A percentile compares a stretch with the other conserved stretches of the same genome.
Conservation (phyloP, 352 stramenopile genomes). For the Phytopythium ostracodes region DNA sequence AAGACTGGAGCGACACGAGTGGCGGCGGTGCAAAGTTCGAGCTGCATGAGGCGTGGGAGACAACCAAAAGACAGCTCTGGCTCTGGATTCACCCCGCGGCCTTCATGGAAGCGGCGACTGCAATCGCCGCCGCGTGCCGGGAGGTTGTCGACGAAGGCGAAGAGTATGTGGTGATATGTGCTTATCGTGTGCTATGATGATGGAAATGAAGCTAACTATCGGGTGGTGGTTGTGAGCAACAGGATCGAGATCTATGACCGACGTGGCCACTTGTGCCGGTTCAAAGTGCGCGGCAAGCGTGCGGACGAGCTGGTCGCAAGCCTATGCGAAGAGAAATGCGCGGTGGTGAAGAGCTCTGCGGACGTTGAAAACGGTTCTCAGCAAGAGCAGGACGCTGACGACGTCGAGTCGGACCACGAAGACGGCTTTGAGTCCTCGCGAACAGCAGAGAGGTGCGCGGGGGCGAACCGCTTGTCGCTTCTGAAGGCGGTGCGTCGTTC, state of each 20-base stretch:
- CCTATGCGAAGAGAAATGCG: conserved; percentile 12
- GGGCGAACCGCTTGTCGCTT: conserved; percentile 14
- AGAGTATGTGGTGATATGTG: conserved; percentile 9
- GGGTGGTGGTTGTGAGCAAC: not conserved
- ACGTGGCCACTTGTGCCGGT: conserved; percentile 52
- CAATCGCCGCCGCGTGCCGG: conserved; percentile 51
- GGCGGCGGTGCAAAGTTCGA: conserved; percentile 16
- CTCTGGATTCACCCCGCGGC: conserved; percentile 75
- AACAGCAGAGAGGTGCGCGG: conserved; percentile 6
- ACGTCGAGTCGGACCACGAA: conserved; percentile 40
- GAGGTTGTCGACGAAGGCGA: conserved; percentile 34
- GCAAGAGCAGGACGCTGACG: conserved; percentile 13
- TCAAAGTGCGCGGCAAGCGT: conserved; percentile 59
- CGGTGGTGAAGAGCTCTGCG: not conserved
- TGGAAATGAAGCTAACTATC: not conserved
- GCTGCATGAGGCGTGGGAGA: conserved; percentile 35
- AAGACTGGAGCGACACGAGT: conserved; percentile 17
- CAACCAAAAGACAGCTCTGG: conserved; percentile 66
- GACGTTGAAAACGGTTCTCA: not conserved
- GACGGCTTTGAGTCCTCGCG: conserved; percentile 33
- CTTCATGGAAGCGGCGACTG: conserved; percentile 66
- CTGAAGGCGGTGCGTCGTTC: not conserved
- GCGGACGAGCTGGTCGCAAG: conserved; percentile 31
- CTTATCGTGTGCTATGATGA: not conserved
- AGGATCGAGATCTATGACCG: conserved; percentile 65